Base-by-base conservation (phyloP, 140 eudicot species). In the Stevia rebaudiana region DNA sequence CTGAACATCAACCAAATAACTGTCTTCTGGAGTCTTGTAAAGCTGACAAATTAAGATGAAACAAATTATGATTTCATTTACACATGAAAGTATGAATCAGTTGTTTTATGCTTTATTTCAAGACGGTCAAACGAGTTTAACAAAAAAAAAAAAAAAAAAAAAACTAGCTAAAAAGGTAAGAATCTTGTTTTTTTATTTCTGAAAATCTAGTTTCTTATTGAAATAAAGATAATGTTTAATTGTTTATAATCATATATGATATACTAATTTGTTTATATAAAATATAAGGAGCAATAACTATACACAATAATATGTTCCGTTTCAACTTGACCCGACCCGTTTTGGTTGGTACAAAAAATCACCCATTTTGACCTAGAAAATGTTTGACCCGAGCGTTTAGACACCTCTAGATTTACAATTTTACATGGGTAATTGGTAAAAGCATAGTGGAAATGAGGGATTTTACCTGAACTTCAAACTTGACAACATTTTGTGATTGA, bases 381-480 rank as follows among this genome's bases (percentile, higher is more conserved):
- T 22, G 3, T 17, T 18, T 48, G 55, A 48, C 55, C 31, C n/a
- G 3, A n/a, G 31, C 56, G 19, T 50, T 50, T 48, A 0, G 6
- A 19, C 30, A 50, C 25, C 56, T 50, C 56, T 21, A 18, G 11
- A 19, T 50, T 21, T 21, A 47, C 53, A 18, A 3, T 8, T 50
- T 21, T 21, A 47, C 53, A 19, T 11, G 31, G 56, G 31, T 50
- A 21, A 50, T 0, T 50, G 33, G 33, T 50, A 50, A 21, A 6
- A 21, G 31, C 56, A 10, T 12, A 43, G 30, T 44, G 21, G 6
- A 61, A 46, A 41, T 13, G 23, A 52, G 13, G 8, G 55, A 48
- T 50, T 40, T 44, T 81, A 87, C 95, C 91, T 87, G 95, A 64
- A 87, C 50, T 72, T 87, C 95, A 59, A 87, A 87, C 73, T 81